These are phyloP conservation scores for Taxawa tesnikishii DNA, from an alignment of 2,329 filamentous ascomycete species.

Conservation along the genomic window DNA sequence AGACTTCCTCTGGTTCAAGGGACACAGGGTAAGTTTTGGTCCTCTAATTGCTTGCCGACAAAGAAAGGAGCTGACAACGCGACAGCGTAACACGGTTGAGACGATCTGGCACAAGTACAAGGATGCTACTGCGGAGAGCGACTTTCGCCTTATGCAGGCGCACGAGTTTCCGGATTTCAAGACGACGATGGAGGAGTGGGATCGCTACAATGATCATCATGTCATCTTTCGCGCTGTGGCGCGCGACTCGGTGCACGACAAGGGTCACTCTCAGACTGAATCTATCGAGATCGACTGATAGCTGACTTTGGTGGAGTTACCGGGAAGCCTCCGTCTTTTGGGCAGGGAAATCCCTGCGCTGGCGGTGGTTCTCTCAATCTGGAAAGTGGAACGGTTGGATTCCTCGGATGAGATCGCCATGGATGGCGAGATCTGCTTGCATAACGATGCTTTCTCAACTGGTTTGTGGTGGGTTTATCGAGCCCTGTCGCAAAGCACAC, in stretches of 20 bases:
- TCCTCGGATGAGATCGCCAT: too few relatives aligned
- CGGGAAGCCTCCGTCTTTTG: too few relatives aligned
- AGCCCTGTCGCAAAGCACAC: too few relatives aligned
- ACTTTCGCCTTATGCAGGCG: constrained; percentile 14
- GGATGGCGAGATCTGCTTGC: too few relatives aligned
- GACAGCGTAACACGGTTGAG: constrained; percentile 15
- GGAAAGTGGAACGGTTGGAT: too few relatives aligned
- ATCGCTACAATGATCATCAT: constrained; percentile 18
- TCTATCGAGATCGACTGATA: constrained; percentile 2
- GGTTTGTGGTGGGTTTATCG: too few relatives aligned
- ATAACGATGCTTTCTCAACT: too few relatives aligned
- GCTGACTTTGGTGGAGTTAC: too few relatives aligned
- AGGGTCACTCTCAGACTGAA: background rate
- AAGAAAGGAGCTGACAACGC: background rate
- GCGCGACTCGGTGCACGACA: constrained; percentile 1
- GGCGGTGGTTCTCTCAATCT: too few relatives aligned
- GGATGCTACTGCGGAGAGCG: constrained; percentile 6
- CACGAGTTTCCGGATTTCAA: constrained; percentile 10
- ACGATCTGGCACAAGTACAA: constrained; percentile 18
- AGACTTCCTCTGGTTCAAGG: constrained; percentile 21
- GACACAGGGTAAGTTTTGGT: constrained; percentile 10
- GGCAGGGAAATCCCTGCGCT: too few relatives aligned
- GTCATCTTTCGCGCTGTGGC: constrained; percentile 16
- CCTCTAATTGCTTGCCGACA: background rate
- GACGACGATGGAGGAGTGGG: constrained; percentile 15